A percentile compares a stretch with the other conserved stretches of the same genome.
phyloP scores from a whole-genome alignment of 306 rosid species.

The Rosa persica region DNA sequence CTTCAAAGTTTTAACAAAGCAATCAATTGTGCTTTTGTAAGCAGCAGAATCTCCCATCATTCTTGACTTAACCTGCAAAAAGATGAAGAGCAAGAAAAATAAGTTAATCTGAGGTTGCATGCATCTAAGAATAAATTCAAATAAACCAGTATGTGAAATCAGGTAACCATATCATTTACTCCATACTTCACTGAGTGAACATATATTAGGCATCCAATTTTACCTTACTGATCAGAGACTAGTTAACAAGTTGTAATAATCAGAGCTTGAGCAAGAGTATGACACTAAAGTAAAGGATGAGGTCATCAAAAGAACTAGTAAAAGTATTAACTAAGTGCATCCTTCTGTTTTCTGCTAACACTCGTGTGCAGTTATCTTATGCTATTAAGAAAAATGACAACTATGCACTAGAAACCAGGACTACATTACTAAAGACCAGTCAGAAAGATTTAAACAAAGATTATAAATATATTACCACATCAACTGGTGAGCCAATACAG shows the following conservation, averaged over 20 bases:
- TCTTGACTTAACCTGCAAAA: constrained; percentile 88
- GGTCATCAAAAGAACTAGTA: neutral
- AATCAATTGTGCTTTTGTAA: constrained; percentile 88
- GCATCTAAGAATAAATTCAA: neutral
- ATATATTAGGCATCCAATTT: neutral
- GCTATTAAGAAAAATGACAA: neutral
- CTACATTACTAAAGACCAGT: constrained; percentile 5
- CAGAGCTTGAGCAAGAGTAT: neutral
- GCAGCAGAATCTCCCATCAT: constrained; percentile 95
- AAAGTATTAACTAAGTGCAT: neutral
- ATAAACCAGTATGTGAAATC: neutral
- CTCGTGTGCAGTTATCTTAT: neutral
- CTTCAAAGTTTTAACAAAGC: constrained; percentile 81
- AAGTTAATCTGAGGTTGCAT: constrained; percentile 1
- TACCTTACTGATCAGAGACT: neutral
- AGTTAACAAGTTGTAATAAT: neutral
- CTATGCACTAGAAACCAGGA: neutral
- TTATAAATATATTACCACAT: constrained; percentile 63
- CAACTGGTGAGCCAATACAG: constrained; percentile 96
- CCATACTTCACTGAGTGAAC: neutral
- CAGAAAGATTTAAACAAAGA: constrained; percentile 7
- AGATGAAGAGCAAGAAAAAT: constrained; percentile 21
- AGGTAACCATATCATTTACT: neutral
- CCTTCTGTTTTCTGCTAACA: neutral
- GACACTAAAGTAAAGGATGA: neutral